Conservation (phyloP, 345 rosid species). For the Carallia pectinifolia region DNA sequence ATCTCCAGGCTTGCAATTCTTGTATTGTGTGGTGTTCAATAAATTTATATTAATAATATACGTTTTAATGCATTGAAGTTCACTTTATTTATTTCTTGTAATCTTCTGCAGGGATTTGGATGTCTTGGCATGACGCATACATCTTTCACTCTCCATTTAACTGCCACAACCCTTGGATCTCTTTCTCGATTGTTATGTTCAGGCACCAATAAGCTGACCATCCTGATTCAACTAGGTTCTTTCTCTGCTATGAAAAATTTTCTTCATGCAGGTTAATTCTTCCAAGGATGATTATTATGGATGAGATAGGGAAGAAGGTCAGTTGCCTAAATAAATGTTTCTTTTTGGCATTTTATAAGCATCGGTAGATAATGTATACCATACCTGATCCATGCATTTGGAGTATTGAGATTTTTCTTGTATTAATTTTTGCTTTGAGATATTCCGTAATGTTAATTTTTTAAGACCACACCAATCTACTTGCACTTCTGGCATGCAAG, state of each 20-base stretch:
- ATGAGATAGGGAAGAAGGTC: constrained; percentile 95
- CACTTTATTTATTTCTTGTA: not conserved
- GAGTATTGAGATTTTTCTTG: not conserved
- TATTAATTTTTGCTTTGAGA: not conserved
- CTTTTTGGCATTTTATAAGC: not conserved
- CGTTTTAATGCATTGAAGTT: not conserved
- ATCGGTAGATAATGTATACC: not conserved
- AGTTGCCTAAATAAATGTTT: constrained; percentile 19
- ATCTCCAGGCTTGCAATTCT: not conserved
- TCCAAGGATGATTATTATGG: constrained; percentile 97
- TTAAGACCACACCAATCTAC: too few relatives aligned
- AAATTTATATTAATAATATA: not conserved
- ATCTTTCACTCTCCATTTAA: constrained; percentile 78
- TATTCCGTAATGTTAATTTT: not conserved
- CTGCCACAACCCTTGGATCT: too few relatives aligned
- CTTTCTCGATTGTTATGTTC: constrained; percentile 75
- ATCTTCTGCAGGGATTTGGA: constrained; percentile 77
- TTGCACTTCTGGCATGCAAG: too few relatives aligned
- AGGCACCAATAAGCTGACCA: not conserved
- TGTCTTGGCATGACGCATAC: constrained; percentile 74
- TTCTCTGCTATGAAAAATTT: constrained; percentile 15
- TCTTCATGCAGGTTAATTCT: constrained; percentile 76
- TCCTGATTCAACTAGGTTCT: constrained; percentile 12
- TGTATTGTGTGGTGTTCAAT: too few relatives aligned
- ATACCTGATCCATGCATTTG: not conserved